Base-by-base conservation (phyloP, 2,329 filamentous ascomycete genomes). In the Colletotrichum sp. region DNA sequence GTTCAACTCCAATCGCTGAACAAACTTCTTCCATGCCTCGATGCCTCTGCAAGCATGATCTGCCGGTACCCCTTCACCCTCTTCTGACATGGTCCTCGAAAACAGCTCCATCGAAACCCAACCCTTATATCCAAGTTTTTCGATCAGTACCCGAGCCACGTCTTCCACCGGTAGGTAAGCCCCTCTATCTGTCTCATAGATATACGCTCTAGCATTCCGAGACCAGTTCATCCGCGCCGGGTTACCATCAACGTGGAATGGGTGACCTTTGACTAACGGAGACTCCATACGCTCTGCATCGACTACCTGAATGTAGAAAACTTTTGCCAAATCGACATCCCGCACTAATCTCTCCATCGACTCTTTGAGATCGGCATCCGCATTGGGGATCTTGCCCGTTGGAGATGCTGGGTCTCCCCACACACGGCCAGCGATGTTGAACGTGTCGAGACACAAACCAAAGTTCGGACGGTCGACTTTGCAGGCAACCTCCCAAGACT, bases 261-360 rank as follows among this genome's bases (percentile, higher is more conserved):
- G 81, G 79, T 93, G 91, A 1, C 84, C 86, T 13, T 86, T 80
- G 9, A 86, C 78, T 26, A 93, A 79, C 1, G 91, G 91, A 10
- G 81, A 77, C 0, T 80, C 78, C 7, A 96, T 86, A 5, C 89
- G 86, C 81, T 95, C 93, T 1, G 92, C 94, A 79, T 96, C 94
- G 7, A 94, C 94, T 6, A 96, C 88, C 80, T 96, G 94, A 1
- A 96, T 87, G 79, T 94, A 94, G 79, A 95, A 95, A 0, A 96
- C 87, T 81, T 94, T 95, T 34, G 84, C 82, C 3, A 90, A 85
- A 75, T 94, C 90, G 8, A 95, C 84, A 0, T 84, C 84, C 3
- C 84, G 78, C 0, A 91, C 82, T 6, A 95, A 84, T 7, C 88
- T 85, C 32, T 85, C 81, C 62, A 95, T 82, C 0, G 92, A 93